phyloP scores from a whole-genome alignment of 345 rosid genomes.

The Populus simonii region DNA sequence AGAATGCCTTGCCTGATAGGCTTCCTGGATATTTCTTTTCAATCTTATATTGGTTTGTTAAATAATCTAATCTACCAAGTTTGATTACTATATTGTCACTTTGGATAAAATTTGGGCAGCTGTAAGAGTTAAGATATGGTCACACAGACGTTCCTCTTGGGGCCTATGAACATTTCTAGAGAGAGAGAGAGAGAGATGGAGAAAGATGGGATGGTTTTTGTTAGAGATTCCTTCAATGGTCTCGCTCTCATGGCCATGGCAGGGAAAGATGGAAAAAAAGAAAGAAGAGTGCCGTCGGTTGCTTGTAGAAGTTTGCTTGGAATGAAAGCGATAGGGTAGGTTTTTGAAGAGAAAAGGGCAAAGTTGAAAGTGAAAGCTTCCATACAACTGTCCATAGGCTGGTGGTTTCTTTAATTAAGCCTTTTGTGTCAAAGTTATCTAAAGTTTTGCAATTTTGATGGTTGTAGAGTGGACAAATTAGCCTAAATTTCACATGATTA shows the following conservation, averaged over 20 bases:
- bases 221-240: slow-evolving; percentile 3
- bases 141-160: neutral
- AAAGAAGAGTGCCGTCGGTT: slow-evolving; percentile 10
- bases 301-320: slow-evolving; percentile 34
- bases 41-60: neutral
- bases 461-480: neutral
- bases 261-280: neutral
- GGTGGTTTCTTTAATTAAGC: slow-evolving; percentile 7
- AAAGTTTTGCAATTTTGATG: neutral
- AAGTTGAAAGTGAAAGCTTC: slow-evolving; percentile 10
- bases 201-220: neutral
- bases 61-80: neutral
- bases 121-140: neutral
- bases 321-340: slow-evolving; percentile 14
- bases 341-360: neutral
- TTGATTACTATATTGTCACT: slow-evolving; percentile 1
- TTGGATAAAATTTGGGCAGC: neutral
- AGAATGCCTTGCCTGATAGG: slow-evolving; percentile 7
- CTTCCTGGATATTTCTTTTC: slow-evolving; percentile 23
- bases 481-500: neutral
- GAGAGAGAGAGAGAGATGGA: neutral
- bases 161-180: neutral
- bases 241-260: neutral
- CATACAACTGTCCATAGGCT: slow-evolving; percentile 22
- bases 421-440: neutral